These are phyloP conservation scores for Coemansia sp. DNA, from an alignment of 192 early-diverging fungal species.

Conservation along the genomic window DNA sequence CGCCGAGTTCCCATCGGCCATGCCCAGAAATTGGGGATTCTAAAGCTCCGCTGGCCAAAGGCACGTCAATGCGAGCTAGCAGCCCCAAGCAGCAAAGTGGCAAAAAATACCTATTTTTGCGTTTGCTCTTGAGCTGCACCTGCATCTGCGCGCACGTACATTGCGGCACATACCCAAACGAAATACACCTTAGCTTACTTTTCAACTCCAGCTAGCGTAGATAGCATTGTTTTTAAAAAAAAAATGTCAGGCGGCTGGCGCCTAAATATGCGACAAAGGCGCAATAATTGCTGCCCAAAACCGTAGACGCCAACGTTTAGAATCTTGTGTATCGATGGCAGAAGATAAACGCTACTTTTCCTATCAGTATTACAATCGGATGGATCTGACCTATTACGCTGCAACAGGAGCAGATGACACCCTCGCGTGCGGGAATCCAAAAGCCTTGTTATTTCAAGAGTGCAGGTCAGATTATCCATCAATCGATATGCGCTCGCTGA, in stretches of 20 bases:
- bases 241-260: background rate
- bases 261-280: background rate
- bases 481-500: background rate
- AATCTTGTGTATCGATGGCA: background rate
- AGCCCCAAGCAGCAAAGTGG: background rate
- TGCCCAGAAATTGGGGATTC: background rate
- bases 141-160: background rate
- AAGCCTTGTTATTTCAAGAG: background rate
- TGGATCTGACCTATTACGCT: background rate
- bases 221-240: background rate
- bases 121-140: background rate
- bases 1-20: background rate
- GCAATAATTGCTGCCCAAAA: background rate
- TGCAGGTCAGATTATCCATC: background rate
- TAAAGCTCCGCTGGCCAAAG: background rate
- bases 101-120: background rate
- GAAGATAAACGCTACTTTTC: background rate
- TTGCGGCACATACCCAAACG: background rate
- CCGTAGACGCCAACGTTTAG: background rate
- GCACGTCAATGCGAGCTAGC: background rate
- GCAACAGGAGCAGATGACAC: background rate
- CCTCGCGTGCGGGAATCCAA: constrained; percentile 1
- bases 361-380: background rate
- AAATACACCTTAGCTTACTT: background rate
- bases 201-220: background rate